Percentiles rank a stretch among this genome's conserved stretches.
Evolutionary conservation across 768 basidiomycete species (phyloP).

Genomic region (Serendipita sp.): DNA sequence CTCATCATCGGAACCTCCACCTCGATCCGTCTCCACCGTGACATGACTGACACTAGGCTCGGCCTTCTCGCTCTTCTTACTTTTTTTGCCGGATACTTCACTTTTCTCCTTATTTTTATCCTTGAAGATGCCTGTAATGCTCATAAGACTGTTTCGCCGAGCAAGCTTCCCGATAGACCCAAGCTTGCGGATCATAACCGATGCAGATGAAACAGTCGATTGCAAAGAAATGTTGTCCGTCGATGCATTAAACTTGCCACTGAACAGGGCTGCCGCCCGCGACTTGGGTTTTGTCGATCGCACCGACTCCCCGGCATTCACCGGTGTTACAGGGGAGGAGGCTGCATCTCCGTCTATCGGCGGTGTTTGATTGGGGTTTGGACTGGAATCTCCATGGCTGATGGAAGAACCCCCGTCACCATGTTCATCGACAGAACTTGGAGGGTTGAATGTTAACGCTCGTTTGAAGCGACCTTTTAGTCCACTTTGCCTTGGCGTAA

Average conservation of each 20-base stretch:
- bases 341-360: slow-evolving; percentile 2
- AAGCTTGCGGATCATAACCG: slow-evolving; percentile 92
- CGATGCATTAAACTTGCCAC: slow-evolving; percentile 69
- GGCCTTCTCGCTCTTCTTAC: slow-evolving; percentile 46
- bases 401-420: slow-evolving; percentile 22
- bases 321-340: slow-evolving; percentile 15
- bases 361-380: neutral
- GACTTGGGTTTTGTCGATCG: slow-evolving; percentile 30
- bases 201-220: slow-evolving; percentile 86
- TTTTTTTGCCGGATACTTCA: slow-evolving; percentile 26
- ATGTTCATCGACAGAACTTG: slow-evolving; percentile 40
- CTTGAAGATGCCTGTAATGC: slow-evolving; percentile 89
- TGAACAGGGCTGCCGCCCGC: slow-evolving; percentile 66
- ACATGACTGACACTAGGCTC: slow-evolving; percentile 65
- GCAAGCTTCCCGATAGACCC: slow-evolving; percentile 82
- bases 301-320: slow-evolving; percentile 25
- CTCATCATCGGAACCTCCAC: slow-evolving; percentile 39
- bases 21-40: slow-evolving; percentile 67
- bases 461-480: slow-evolving; percentile 65
- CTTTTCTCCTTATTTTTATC: slow-evolving; percentile 39
- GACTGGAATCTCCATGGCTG: slow-evolving; percentile 4
- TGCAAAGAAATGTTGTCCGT: slow-evolving; percentile 93
- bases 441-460: slow-evolving; percentile 50
- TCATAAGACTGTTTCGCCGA: slow-evolving; percentile 71
- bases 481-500: slow-evolving; percentile 41